Evolutionary conservation across 2,329 filamentous ascomycete genomes (phyloP).

Genomic region (Ophiostoma sp.): DNA sequence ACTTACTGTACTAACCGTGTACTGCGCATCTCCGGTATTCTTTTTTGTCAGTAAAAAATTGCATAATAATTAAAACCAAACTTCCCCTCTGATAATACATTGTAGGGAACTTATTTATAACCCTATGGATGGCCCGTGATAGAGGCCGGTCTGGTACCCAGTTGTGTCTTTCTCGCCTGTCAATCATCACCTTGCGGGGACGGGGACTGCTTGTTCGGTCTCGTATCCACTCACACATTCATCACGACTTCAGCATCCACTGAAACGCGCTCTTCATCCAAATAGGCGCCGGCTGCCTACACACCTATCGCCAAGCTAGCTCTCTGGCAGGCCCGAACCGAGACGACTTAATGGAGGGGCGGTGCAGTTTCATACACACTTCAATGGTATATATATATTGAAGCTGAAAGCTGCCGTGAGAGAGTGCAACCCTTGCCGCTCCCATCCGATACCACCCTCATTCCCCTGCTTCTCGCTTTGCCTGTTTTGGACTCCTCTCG

Average conservation of each 20-base stretch:
- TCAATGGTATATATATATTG: not conserved
- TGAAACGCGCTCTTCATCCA: not conserved
- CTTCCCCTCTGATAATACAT: too few species aligned
- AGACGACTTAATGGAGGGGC: not conserved
- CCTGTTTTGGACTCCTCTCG: not conserved
- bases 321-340: not conserved
- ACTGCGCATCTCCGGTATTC: not conserved
- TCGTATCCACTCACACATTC: not conserved
- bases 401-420: not conserved
- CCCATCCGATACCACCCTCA: not conserved
- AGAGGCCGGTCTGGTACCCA: not conserved
- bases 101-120: too few species aligned
- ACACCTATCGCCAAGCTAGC: not conserved
- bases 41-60: too few species aligned
- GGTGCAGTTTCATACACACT: not conserved
- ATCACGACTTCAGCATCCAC: constrained; percentile 1
- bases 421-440: not conserved
- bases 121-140: too few species aligned
- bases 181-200: not conserved
- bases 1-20: not conserved
- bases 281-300: constrained; percentile 3
- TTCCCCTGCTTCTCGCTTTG: not conserved
- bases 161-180: not conserved
- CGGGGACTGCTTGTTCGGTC: not conserved
- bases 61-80: too few species aligned